These are phyloP conservation scores for Botryosphaeria agaves DNA, from an alignment of 2,329 filamentous ascomycete genomes.

Conservation along the genomic window DNA sequence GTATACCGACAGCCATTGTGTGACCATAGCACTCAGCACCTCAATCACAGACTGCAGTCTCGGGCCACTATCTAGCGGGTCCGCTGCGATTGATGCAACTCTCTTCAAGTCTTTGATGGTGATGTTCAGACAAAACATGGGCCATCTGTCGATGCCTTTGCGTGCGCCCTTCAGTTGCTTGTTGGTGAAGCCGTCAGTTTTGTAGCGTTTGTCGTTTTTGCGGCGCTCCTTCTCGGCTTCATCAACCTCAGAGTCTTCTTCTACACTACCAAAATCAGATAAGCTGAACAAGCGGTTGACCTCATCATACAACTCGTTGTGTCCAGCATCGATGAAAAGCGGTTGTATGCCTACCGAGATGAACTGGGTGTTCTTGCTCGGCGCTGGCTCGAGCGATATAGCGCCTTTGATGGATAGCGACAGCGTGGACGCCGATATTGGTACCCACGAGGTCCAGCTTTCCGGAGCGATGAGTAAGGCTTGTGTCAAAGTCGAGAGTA, in stretches of 20 bases:
- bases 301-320: slow-evolving; percentile 55
- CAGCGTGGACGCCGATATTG: slow-evolving; percentile 47
- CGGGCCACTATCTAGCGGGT: slow-evolving; percentile 7
- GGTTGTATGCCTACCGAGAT: slow-evolving; percentile 62
- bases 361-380: slow-evolving; percentile 61
- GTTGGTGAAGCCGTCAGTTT: slow-evolving; percentile 29
- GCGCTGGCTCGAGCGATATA: slow-evolving; percentile 52
- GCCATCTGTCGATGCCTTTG: slow-evolving; percentile 65
- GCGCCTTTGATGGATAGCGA: slow-evolving; percentile 48
- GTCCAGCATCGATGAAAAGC: slow-evolving; percentile 34
- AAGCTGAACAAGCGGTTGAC: slow-evolving; percentile 60
- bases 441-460: slow-evolving; percentile 46
- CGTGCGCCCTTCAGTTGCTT: slow-evolving; percentile 33
- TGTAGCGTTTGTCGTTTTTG: slow-evolving; percentile 23
- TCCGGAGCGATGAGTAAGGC: slow-evolving; percentile 41
- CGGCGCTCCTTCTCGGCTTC: slow-evolving; percentile 18
- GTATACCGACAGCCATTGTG: slow-evolving; percentile 59
- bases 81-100: not conserved
- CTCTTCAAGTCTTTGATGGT: slow-evolving; percentile 13
- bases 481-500: slow-evolving; percentile 44
- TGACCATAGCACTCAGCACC: slow-evolving; percentile 50
- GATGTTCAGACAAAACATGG: slow-evolving; percentile 75
- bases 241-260: slow-evolving; percentile 23
- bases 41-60: slow-evolving; percentile 39
- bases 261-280: slow-evolving; percentile 56